phyloP scores from a whole-genome alignment of 257 asterid species.

The Solanum bulbocastanum region DNA sequence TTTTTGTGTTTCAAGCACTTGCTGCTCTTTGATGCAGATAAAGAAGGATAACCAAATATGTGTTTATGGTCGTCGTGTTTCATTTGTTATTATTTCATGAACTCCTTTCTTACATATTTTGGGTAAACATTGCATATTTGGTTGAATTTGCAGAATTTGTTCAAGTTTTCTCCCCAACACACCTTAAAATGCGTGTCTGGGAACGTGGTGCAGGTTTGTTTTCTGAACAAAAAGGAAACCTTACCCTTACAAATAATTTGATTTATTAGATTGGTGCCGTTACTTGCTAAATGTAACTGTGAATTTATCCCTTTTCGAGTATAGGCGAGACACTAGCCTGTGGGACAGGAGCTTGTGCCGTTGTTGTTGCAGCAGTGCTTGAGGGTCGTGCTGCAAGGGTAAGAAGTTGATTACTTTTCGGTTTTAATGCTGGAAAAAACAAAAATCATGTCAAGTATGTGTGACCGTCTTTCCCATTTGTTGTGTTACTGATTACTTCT shows the following conservation, averaged over 20 bases:
- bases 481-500: background rate
- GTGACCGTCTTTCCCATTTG: background rate
- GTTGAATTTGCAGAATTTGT: conserved; percentile 66
- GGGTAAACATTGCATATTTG: background rate
- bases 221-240: background rate
- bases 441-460: background rate
- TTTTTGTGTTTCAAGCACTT: background rate
- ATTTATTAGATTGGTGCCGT: background rate
- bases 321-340: conserved; percentile 92
- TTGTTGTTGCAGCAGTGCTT: conserved; percentile 84
- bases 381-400: conserved; percentile 86
- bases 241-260: background rate
- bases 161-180: conserved; percentile 67
- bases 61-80: background rate
- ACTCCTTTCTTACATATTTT: background rate
- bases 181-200: conserved; percentile 98
- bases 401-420: conserved; percentile 4
- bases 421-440: background rate
- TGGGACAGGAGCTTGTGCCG: conserved; percentile 97
- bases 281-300: background rate
- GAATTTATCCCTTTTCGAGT: conserved; percentile 1
- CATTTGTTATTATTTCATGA: background rate
- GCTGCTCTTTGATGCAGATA: background rate
- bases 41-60: background rate
- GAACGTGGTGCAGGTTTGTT: conserved; percentile 94